phyloP scores from a whole-genome alignment of 306 rosid species.

The Oemleria cerasiformis region DNA sequence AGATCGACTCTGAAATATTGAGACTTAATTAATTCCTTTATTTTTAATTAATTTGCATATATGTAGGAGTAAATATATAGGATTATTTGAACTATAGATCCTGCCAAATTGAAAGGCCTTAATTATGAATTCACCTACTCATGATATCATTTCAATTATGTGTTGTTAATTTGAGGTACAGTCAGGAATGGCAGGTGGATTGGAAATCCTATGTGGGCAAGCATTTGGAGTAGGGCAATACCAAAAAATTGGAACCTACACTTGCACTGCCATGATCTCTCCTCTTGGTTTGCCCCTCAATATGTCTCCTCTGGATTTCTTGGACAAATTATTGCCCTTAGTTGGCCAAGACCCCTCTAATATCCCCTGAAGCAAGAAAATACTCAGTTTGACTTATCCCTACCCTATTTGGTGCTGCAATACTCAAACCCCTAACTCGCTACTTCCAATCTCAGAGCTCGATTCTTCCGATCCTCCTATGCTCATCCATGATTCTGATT shows the following conservation, averaged over 20 bases:
- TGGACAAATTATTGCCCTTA: constrained; percentile 22
- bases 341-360: constrained; percentile 26
- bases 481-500: constrained; percentile 8
- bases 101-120: too few relatives aligned
- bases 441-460: constrained; percentile 25
- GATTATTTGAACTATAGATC: too few relatives aligned
- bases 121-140: too few relatives aligned
- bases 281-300: constrained; percentile 22
- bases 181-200: constrained; percentile 34
- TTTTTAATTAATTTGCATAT: too few relatives aligned
- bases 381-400: constrained; percentile 32
- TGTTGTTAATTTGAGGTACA: too few relatives aligned
- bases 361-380: constrained; percentile 16
- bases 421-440: constrained; percentile 29
- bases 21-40: too few relatives aligned
- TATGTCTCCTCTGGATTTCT: constrained; percentile 25
- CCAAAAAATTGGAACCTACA: constrained; percentile 28
- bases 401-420: constrained; percentile 25
- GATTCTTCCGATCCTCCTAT: constrained; percentile 19
- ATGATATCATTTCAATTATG: too few relatives aligned
- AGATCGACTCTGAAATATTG: too few relatives aligned
- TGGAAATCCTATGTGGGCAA: constrained; percentile 36
- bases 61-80: too few relatives aligned
- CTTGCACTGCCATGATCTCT: constrained; percentile 28
- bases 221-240: constrained; percentile 32